These are phyloP conservation scores for Lachnellula subtilissima DNA, from an alignment of 2,329 filamentous ascomycete genomes.

Conservation along the genomic window DNA sequence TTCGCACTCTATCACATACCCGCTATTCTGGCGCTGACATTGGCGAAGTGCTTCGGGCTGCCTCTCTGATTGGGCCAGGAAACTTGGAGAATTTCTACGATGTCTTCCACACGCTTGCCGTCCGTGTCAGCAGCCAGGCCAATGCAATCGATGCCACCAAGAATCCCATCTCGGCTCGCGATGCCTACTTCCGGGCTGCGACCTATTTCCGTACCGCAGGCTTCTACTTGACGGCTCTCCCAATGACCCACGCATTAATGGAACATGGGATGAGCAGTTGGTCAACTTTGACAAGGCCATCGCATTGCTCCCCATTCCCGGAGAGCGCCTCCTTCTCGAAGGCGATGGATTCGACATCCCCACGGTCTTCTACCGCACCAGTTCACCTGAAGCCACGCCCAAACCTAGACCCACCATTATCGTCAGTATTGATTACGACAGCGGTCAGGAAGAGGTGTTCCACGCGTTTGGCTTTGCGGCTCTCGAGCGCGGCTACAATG, in stretches of 20 bases:
- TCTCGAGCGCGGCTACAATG: conserved; percentile 39
- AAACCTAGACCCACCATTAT: conserved; percentile 35
- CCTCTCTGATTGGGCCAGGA: neutral
- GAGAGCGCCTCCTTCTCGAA: conserved; percentile 31
- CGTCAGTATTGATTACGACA: conserved; percentile 41
- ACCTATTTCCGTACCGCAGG: conserved; percentile 40
- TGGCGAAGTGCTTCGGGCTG: neutral
- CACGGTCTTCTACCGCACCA: conserved; percentile 34
- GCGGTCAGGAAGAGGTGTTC: conserved; percentile 40
- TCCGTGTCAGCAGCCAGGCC: conserved; percentile 7
- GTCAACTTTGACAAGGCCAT: conserved; percentile 37
- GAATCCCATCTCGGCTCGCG: conserved; percentile 26
- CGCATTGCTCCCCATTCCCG: conserved; percentile 33
- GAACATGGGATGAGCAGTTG: conserved; percentile 35
- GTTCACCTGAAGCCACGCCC: conserved; percentile 8
- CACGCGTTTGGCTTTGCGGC: conserved; percentile 34
- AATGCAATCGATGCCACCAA: conserved; percentile 15
- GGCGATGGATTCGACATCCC: conserved; percentile 33
- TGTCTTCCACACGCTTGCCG: conserved; percentile 5
- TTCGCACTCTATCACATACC: conserved; percentile 19
- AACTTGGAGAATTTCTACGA: conserved; percentile 4
- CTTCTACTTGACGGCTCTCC: conserved; percentile 40
- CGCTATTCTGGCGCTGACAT: conserved; percentile 14
- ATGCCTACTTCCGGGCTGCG: conserved; percentile 36
- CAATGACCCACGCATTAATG: conserved; percentile 37